Percentiles rank a stretch among this genome's conserved stretches.
phyloP scores from a whole-genome alignment of 306 rosid species.

The Argentina anserina region DNA sequence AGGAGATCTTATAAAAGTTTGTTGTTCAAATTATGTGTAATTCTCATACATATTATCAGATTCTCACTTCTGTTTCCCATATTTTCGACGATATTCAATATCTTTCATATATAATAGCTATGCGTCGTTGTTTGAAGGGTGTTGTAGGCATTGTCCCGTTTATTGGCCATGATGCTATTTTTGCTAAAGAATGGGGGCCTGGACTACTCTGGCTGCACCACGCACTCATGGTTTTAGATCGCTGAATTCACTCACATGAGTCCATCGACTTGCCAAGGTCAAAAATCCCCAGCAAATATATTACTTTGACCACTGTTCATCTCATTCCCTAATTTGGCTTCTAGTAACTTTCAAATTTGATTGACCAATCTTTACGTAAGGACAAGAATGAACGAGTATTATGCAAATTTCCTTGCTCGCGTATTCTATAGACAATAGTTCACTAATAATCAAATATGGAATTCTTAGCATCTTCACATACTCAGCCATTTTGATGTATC shows the following conservation, averaged over 20 bases:
- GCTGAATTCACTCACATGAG: slow-evolving; percentile 3
- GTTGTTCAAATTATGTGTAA: neutral
- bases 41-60: neutral
- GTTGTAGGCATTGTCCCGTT: neutral
- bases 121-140: neutral
- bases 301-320: neutral
- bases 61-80: too few relatives aligned
- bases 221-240: neutral
- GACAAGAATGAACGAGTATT: neutral
- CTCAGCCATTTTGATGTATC: too few relatives aligned
- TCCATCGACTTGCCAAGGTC: slow-evolving; percentile 1
- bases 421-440: too few relatives aligned
- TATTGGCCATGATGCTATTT: neutral
- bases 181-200: neutral
- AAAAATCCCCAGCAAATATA: neutral
- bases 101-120: neutral
- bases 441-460: too few relatives aligned
- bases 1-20: neutral
- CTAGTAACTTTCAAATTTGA: neutral
- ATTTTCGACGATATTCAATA: neutral
- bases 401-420: neutral
- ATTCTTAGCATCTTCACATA: too few relatives aligned
- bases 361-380: neutral
- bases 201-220: neutral
- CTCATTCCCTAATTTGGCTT: neutral